Percentiles rank a stretch among this genome's conserved stretches.
These are phyloP conservation scores for Aureobasidium sp. DNA, from an alignment of 2,329 filamentous ascomycete species.

Conservation along the genomic window DNA sequence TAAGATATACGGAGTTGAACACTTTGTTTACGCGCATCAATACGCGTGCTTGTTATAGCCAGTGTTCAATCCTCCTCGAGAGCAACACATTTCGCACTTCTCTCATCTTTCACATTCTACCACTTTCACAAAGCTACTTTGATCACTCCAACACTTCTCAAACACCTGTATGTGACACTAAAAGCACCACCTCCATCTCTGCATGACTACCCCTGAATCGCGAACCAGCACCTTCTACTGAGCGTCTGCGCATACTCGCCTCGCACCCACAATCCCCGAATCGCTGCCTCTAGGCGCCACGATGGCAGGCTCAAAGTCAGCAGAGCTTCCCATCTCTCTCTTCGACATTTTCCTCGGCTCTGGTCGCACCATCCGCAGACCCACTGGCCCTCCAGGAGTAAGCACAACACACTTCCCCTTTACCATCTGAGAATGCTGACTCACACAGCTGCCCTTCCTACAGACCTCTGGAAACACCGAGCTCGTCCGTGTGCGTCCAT, in stretches of 20 bases:
- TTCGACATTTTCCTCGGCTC: constrained; percentile 11
- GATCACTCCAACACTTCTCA: neutral
- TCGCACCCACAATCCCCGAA: neutral
- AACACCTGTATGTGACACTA: neutral
- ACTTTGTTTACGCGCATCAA: neutral
- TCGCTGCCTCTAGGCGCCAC: neutral
- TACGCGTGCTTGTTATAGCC: neutral
- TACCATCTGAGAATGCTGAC: neutral
- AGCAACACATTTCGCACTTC: neutral
- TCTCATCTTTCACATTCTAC: neutral
- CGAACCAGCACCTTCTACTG: neutral
- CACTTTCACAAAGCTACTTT: neutral
- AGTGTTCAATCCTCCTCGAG: neutral
- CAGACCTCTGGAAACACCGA: neutral
- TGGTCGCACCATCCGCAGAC: constrained; percentile 8
- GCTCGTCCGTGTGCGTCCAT: neutral
- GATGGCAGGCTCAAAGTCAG: neutral
- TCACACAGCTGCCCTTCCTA: neutral
- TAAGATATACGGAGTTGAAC: neutral
- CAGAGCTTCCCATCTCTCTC: neutral
- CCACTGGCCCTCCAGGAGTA: constrained; percentile 7
- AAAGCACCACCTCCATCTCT: neutral
- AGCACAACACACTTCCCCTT: neutral
- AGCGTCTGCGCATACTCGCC: neutral
- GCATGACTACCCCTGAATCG: neutral